Base-by-base conservation (phyloP, 257 asterid species). In the Solanum clarkiae region DNA sequence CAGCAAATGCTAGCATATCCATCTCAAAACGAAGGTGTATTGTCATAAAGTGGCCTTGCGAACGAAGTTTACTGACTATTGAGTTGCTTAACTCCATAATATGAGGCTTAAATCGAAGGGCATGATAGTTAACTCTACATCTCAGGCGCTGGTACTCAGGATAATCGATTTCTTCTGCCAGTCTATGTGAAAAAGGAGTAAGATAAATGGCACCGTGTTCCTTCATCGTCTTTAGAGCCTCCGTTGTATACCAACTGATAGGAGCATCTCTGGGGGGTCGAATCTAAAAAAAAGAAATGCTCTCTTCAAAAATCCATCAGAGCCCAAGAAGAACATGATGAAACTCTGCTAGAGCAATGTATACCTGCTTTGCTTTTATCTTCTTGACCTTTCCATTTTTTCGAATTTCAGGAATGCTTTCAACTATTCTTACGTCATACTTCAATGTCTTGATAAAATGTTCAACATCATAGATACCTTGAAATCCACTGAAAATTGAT, bases 1-100 rank as follows among this genome's bases (percentile, higher is more conserved):
- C 98, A 86, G 99, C 99, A 92, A 96, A 96, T 86, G 99, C 88
- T 85, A 96, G 96, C 99, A 96, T 96, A 91, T 96, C 98, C 98
- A 93, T 93, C 95, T 96, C 99, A 87, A 96, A 96, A 60, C 99
- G 98, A 87, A 96, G 99, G 91, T 96, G 99, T 84, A 96, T 95
- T 66, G 99, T 92, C 96, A 96, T 92, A 91, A 96, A 96, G 91
- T 92, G 99, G 84, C 98, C 98, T 89, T 94, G 96, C 57, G 92
- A 91, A 87, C 98, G 99, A 85, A 95, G 98, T 84, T 85, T 96
- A 86, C 87, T 89, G 85, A 94, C 99, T 80, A 96, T 93, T 84
- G 91, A 84, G 87, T 90, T 93, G 90, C 99, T 95, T 88, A 96
- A 89, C 91, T 96, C 99, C 94, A 96, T 87, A 86, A 96, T 96